phyloP scores from a whole-genome alignment of 371 early-diverging fungal species.

The Syncephalastrum contaminatum region DNA sequence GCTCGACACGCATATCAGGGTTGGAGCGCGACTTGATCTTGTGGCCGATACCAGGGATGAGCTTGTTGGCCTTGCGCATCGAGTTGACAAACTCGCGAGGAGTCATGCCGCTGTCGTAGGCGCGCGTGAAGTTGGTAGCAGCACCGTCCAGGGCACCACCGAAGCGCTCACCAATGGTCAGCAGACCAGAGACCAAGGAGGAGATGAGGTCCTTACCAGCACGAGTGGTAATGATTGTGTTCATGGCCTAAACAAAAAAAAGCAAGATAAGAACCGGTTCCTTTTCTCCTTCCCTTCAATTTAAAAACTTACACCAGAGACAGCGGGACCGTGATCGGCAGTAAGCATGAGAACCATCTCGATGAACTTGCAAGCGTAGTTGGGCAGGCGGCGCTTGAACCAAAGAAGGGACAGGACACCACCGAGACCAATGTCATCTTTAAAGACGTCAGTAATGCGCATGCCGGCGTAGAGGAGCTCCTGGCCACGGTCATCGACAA shows the following conservation, averaged over 20 bases:
- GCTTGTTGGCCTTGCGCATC: slow-evolving; percentile 88
- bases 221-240: slow-evolving; percentile 98
- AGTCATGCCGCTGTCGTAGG: slow-evolving; percentile 87
- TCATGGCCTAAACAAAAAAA: slow-evolving; percentile 73
- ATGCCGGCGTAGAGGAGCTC: slow-evolving; percentile 98
- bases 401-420: slow-evolving; percentile 95
- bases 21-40: slow-evolving; percentile 98
- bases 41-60: slow-evolving; percentile 98
- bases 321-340: slow-evolving; percentile 95
- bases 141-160: slow-evolving; percentile 98
- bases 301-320: slow-evolving; percentile 47
- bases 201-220: slow-evolving; percentile 97
- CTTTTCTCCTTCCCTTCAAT: background rate
- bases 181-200: slow-evolving; percentile 90
- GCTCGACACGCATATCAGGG: slow-evolving; percentile 94
- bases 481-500: slow-evolving; percentile 98
- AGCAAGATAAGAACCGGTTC: background rate
- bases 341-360: slow-evolving; percentile 99
- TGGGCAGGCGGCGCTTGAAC: slow-evolving; percentile 97
- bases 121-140: slow-evolving; percentile 83
- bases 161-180: slow-evolving; percentile 96
- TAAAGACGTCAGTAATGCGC: slow-evolving; percentile 96
- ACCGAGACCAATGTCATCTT: slow-evolving; percentile 97
- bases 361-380: slow-evolving; percentile 94
- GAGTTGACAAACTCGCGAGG: slow-evolving; percentile 90